Base-by-base conservation (phyloP, 352 stramenopile genomes). In the Pythium insidiosum region DNA sequence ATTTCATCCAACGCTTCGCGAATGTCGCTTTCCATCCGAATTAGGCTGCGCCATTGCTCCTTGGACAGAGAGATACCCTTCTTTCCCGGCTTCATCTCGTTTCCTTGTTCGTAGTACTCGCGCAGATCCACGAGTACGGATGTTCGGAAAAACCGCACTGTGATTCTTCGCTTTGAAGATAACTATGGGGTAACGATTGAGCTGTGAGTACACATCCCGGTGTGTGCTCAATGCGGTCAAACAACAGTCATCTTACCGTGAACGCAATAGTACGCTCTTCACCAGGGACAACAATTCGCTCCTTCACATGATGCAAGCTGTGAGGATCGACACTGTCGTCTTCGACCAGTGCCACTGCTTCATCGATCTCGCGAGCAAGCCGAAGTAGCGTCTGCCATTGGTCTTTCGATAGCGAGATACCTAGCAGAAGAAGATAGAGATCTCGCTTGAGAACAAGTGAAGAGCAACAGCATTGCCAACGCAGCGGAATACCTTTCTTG, bases 61-160 rank as follows among this genome's bases (percentile, higher is more conserved):
- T 68, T 81, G 0, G 68, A 84, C 9, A 91, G 58, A 20, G 78
- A 79, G 24, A 91, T 85, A 10, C 76, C 76, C 48, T 91, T 89
- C 36, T 83, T 84, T n/a, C 74, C 72, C 29, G 79, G 79, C 43
- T 80, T 84, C 21, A 51, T 39, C 20, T 67, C 47, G 4, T 65
- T 63, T 18, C 81, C 55, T 44, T 77, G 44, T 15, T 87, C 67
- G 31, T 89, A 89, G 39, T 66, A 89, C 48, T 89, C 76, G n/a
- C 79, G 72, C 0, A 89, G 23, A 29, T 91, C 72, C 6, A 89
- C 60, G 22, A 88, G 50, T 9, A 83, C 62, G 4, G 38, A 52
- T 2, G 58, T 52, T 22, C 63, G 60, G 36, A 87, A 84, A 50
- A 58, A 73, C 3, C 68, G 66, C 15, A 80, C 51, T 0, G 63